Evolutionary conservation across 768 basidiomycete genomes (phyloP).

Genomic region (Melanogaster broomeanus): DNA sequence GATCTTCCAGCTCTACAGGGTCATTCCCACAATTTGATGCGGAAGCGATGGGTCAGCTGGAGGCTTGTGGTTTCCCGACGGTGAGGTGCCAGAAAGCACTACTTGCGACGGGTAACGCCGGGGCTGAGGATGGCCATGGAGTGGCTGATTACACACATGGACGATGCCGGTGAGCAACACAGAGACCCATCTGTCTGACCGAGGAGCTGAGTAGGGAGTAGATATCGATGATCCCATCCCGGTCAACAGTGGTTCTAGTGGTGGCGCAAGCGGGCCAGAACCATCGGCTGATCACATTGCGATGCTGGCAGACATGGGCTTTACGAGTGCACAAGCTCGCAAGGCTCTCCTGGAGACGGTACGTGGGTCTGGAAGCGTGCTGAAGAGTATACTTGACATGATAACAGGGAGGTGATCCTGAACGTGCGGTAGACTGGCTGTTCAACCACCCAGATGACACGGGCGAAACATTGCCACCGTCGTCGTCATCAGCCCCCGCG

Average conservation of each 20-base stretch:
- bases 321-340: slow-evolving; percentile 75
- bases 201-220: slow-evolving; percentile 29
- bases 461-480: slow-evolving; percentile 69
- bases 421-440: slow-evolving; percentile 94
- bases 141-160: slow-evolving; percentile 95
- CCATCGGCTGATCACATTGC: slow-evolving; percentile 69
- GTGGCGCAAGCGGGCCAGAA: slow-evolving; percentile 41
- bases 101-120: slow-evolving; percentile 78
- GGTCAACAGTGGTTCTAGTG: slow-evolving; percentile 22
- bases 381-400: not conserved
- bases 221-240: slow-evolving; percentile 86
- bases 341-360: slow-evolving; percentile 91
- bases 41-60: slow-evolving; percentile 71
- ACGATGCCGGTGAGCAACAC: slow-evolving; percentile 71
- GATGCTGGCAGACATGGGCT: slow-evolving; percentile 91
- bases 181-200: not conserved
- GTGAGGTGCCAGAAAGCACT: slow-evolving; percentile 89
- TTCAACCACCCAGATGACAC: slow-evolving; percentile 91
- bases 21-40: slow-evolving; percentile 69
- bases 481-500: slow-evolving; percentile 24
- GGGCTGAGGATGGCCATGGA: slow-evolving; percentile 87
- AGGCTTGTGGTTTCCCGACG: slow-evolving; percentile 89
- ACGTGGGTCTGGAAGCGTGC: slow-evolving; percentile 24
- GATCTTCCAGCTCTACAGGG: slow-evolving; percentile 40
- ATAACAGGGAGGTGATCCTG: slow-evolving; percentile 64